Percentiles rank a stretch among this genome's conserved stretches.
Conservation (phyloP, 1,284 basidiomycete species). For the Hypsizygus ulmarius region DNA sequence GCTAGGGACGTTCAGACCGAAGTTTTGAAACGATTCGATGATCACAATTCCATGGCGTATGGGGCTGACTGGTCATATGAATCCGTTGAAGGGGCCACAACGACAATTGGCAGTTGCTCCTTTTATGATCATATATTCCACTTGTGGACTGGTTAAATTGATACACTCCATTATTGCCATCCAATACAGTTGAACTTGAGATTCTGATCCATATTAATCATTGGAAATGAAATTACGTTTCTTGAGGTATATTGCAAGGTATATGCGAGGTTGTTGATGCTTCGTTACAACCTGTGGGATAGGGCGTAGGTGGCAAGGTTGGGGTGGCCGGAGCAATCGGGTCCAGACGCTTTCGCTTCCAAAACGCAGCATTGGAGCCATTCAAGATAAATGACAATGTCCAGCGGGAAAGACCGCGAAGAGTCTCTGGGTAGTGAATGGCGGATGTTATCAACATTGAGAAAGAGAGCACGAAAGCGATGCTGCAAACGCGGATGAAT, state of each 20-base stretch:
- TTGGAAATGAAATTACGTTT: conserved; percentile 4
- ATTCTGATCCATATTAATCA: no score
- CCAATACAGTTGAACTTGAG: background rate
- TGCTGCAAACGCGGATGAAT: conserved; percentile 25
- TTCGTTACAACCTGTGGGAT: background rate
- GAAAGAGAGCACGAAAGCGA: conserved; percentile 60
- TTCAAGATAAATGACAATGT: conserved; percentile 61
- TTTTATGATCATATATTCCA: conserved; percentile 93
- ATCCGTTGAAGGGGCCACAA: conserved; percentile 32
- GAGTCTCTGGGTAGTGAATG: conserved; percentile 54
- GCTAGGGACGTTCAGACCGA: conserved; percentile 27
- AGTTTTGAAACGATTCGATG: conserved; percentile 65
- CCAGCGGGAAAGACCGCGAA: conserved; percentile 73
- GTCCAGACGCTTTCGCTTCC: conserved; percentile 39
- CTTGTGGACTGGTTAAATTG: conserved; percentile 70
- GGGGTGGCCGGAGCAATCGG: conserved; percentile 25
- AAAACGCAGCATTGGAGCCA: conserved; percentile 52
- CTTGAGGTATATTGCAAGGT: conserved; percentile 2
- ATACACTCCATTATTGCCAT: conserved; percentile 2
- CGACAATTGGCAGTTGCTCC: conserved; percentile 84
- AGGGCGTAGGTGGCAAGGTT: conserved; percentile 1
- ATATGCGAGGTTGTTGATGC: background rate
- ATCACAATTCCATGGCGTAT: conserved; percentile 87
- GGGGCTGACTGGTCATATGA: conserved; percentile 90
- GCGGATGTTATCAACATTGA: conserved; percentile 63